Conservation (phyloP, 805 yeast species). For the Yarrowia hollandica region DNA sequence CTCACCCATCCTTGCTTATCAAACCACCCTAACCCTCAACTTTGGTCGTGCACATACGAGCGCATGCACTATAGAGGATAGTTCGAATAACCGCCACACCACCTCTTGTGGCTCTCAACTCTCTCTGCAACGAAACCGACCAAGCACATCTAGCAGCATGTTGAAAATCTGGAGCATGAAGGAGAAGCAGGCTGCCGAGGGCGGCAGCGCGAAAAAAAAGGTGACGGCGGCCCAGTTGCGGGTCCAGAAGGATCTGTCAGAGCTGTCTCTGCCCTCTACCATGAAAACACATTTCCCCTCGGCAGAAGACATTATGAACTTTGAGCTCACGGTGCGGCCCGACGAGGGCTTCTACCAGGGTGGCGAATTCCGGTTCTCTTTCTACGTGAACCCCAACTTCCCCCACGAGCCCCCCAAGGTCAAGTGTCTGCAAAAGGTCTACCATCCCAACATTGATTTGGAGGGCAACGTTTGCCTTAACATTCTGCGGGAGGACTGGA, state of each 20-base stretch:
- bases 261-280: slow-evolving; percentile 61
- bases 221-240: slow-evolving; percentile 69
- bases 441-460: slow-evolving; percentile 90
- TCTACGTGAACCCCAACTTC: slow-evolving; percentile 65
- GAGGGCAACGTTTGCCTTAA: slow-evolving; percentile 91
- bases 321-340: slow-evolving; percentile 60
- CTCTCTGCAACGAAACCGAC: no score
- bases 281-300: slow-evolving; percentile 54
- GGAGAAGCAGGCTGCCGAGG: slow-evolving; percentile 53
- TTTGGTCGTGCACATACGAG: not conserved
- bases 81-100: slow-evolving; percentile 9
- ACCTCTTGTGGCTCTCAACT: not conserved
- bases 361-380: slow-evolving; percentile 72
- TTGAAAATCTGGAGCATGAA: slow-evolving; percentile 61
- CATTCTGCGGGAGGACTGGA: slow-evolving; percentile 93
- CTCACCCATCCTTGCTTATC: no score
- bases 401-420: slow-evolving; percentile 95
- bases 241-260: slow-evolving; percentile 71
- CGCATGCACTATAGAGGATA: not conserved
- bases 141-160: slow-evolving; percentile 36
- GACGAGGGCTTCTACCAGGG: slow-evolving; percentile 68
- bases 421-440: slow-evolving; percentile 66
- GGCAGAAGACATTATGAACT: slow-evolving; percentile 59
- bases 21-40: not conserved
- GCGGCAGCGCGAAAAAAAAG: slow-evolving; percentile 40